Percentiles rank a stretch among this genome's conserved stretches.
phyloP scores from a whole-genome alignment of 1,139 yeast genomes.

The Scheffersomyces illinoinensis region DNA sequence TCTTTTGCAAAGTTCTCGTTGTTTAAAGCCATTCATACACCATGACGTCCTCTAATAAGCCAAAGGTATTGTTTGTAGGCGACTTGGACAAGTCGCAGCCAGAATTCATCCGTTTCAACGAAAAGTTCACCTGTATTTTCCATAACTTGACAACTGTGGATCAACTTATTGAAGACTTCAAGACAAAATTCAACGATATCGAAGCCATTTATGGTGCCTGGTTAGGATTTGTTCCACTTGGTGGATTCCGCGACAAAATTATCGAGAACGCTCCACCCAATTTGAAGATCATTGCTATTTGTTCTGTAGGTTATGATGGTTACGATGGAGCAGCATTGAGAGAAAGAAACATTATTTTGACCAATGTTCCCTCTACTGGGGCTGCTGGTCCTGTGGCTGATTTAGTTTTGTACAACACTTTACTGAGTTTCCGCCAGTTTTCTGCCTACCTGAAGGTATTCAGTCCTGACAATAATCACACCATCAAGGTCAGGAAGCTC shows the following conservation, averaged over 20 bases:
- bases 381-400: conserved; percentile 81
- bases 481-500: conserved; percentile 42
- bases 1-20: background rate
- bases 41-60: conserved; percentile 5
- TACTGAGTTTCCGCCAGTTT: conserved; percentile 65
- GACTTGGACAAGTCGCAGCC: conserved; percentile 20
- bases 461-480: conserved; percentile 28
- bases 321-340: conserved; percentile 47
- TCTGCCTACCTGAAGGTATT: conserved; percentile 48
- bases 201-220: conserved; percentile 68
- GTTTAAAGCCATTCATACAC: background rate
- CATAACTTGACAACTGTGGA: conserved; percentile 18
- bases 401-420: conserved; percentile 58
- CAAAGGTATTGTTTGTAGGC: conserved; percentile 24
- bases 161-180: conserved; percentile 30
- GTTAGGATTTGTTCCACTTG: conserved; percentile 52
- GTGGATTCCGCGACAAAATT: conserved; percentile 50
- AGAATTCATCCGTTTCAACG: conserved; percentile 17
- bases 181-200: conserved; percentile 37
- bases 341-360: conserved; percentile 50
- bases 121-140: conserved; percentile 19
- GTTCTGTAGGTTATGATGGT: conserved; percentile 72
- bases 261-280: conserved; percentile 51
- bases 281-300: conserved; percentile 59
- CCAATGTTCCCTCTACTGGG: conserved; percentile 65